These are phyloP conservation scores for Aspergillus carbonarius DNA, from an alignment of 2,329 filamentous ascomycete species.

Conservation along the genomic window DNA sequence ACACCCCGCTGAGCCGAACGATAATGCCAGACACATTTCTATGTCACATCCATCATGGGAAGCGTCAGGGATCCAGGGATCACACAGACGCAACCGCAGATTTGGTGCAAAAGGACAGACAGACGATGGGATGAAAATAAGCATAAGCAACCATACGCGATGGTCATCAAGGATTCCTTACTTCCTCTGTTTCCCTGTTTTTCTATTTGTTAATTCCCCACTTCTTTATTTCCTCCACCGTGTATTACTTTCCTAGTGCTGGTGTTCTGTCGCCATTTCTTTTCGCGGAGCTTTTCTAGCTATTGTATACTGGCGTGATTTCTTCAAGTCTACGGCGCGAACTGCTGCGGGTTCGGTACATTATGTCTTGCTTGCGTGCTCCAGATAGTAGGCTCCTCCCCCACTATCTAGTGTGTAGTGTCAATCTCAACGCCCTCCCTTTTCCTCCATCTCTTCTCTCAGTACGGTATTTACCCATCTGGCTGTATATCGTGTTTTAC, in stretches of 20 bases:
- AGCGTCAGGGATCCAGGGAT: not conserved
- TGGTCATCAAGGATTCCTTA: constrained; percentile 4
- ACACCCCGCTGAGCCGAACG: not conserved
- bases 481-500: too few relatives aligned
- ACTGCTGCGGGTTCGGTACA: constrained; percentile 1
- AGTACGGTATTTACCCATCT: not conserved
- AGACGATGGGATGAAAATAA: not conserved
- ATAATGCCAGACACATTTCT: not conserved
- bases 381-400: not conserved
- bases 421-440: not conserved
- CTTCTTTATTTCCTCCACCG: constrained; percentile 7
- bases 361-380: constrained; percentile 10
- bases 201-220: constrained; percentile 4
- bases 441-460: not conserved
- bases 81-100: not conserved
- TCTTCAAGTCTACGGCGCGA: constrained; percentile 14
- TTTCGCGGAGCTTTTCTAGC: constrained; percentile 1
- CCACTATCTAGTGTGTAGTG: not conserved
- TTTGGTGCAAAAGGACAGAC: not conserved
- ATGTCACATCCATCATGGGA: not conserved
- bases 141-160: not conserved
- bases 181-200: constrained; percentile 14
- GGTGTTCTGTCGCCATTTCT: constrained; percentile 24
- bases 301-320: constrained; percentile 15
- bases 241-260: constrained; percentile 19